These are phyloP conservation scores for Neckera pumila DNA, from an alignment of 225 moss, liverwort and hornwort genomes.

Conservation along the genomic window DNA sequence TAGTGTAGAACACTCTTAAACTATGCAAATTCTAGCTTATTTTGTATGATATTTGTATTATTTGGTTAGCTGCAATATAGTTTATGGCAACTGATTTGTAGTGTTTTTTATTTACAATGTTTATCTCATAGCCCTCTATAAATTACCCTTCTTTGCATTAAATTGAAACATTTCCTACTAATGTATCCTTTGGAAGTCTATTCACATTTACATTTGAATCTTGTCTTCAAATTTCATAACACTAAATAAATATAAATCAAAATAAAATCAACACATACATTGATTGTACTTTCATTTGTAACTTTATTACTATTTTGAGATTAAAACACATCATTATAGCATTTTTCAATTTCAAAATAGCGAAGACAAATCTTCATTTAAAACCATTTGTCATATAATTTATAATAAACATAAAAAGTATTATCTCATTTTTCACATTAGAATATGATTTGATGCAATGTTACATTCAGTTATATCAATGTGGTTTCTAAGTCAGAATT, in stretches of 20 bases:
- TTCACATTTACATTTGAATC: neutral
- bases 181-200: rapidly evolving
- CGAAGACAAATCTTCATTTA: neutral
- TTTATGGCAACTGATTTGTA: no score
- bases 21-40: no score
- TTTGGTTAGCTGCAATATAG: no score
- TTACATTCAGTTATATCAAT: neutral
- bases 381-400: neutral
- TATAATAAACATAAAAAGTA: no score
- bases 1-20: rapidly evolving
- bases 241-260: neutral
- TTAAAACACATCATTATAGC: neutral
- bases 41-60: no score
- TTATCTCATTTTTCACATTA: neutral
- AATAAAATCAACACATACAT: neutral
- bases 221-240: neutral
- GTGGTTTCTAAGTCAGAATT: neutral
- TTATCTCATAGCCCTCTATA: no score
- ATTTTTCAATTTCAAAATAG: neutral
- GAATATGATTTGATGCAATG: neutral
- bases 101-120: no score
- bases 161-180: neutral
- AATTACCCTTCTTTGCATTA: neutral
- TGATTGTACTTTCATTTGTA: neutral
- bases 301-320: no score